phyloP scores from a whole-genome alignment of 306 rosid genomes.

The Medicago arabica region DNA sequence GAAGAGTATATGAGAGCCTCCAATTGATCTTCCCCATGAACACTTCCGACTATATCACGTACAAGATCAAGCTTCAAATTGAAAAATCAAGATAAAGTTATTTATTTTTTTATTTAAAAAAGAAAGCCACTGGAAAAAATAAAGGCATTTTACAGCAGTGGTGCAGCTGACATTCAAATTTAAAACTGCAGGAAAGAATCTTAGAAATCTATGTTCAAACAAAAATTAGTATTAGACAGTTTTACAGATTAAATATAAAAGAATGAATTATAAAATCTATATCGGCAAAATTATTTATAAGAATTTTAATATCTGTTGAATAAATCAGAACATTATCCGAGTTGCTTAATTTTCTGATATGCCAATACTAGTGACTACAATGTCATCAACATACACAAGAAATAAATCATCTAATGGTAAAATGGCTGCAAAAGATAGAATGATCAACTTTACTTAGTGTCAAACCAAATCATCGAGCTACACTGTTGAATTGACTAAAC shows the following conservation, averaged over 20 bases:
- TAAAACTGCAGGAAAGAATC: not conserved
- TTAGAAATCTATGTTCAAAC: not conserved
- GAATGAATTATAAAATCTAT: slow-evolving; percentile 4
- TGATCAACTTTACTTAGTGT: not conserved
- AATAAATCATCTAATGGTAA: not conserved
- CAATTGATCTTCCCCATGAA: slow-evolving; percentile 58
- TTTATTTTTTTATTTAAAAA: not conserved
- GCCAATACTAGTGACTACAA: not conserved
- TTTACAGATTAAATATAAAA: not conserved
- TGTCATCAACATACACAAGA: not conserved
- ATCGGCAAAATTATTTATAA: slow-evolving; percentile 1
- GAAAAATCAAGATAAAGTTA: slow-evolving; percentile 29
- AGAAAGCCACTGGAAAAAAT: not conserved
- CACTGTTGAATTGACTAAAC: not conserved
- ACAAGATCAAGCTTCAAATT: slow-evolving; percentile 83
- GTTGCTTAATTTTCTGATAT: slow-evolving; percentile 3
- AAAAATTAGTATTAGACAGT: not conserved
- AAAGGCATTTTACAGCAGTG: not conserved
- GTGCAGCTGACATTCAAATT: slow-evolving; percentile 9
- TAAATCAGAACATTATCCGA: not conserved
- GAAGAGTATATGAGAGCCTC: slow-evolving; percentile 87
- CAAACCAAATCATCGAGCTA: slow-evolving; percentile 2
- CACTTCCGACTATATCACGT: slow-evolving; percentile 62
- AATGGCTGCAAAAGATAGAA: slow-evolving; percentile 1
- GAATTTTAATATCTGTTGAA: not conserved